Conservation (phyloP, 2,329 filamentous ascomycete genomes). For the Grosmannia serpens region DNA sequence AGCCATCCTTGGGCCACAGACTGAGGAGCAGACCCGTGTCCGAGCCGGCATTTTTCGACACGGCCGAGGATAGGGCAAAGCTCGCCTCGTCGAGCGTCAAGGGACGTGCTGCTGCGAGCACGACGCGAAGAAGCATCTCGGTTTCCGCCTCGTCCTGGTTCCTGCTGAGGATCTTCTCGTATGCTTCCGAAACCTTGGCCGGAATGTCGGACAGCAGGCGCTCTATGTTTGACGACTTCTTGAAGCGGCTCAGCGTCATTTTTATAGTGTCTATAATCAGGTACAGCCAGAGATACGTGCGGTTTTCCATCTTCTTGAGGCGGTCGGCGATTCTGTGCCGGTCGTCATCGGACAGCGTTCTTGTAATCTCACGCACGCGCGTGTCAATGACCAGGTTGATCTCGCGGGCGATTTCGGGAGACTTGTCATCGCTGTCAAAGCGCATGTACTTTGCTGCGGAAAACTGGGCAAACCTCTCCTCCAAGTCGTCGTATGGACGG, state of each 20-base stretch:
- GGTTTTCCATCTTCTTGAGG: conserved; percentile 18
- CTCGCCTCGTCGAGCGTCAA: conserved; percentile 12
- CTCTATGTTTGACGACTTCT: conserved; percentile 6
- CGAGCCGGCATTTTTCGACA: background rate
- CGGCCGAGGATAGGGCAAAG: conserved; percentile 8
- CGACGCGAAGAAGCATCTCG: conserved; percentile 6
- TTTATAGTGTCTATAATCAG: conserved; percentile 22
- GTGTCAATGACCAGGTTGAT: conserved; percentile 20
- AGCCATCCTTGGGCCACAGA: conserved; percentile 1
- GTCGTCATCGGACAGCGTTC: conserved; percentile 10
- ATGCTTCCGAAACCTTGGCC: conserved; percentile 13
- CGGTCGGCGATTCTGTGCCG: conserved; percentile 12
- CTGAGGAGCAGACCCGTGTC: background rate
- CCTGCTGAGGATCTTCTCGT: conserved; percentile 15
- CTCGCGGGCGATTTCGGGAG: conserved; percentile 17
- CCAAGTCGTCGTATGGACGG: conserved; percentile 18
- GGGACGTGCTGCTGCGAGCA: conserved; percentile 10
- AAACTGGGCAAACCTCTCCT: conserved; percentile 10
- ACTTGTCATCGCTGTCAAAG: conserved; percentile 18
- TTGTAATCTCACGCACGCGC: conserved; percentile 11
- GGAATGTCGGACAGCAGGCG: conserved; percentile 11
- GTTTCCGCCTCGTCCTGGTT: conserved; percentile 3
- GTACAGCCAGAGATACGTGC: conserved; percentile 29
- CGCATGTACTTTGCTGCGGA: conserved; percentile 11
- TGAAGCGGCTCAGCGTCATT: conserved; percentile 6